Percentiles rank a stretch among this genome's conserved stretches.
phyloP scores from a whole-genome alignment of 306 rosid species.

The Quercus ilex region DNA sequence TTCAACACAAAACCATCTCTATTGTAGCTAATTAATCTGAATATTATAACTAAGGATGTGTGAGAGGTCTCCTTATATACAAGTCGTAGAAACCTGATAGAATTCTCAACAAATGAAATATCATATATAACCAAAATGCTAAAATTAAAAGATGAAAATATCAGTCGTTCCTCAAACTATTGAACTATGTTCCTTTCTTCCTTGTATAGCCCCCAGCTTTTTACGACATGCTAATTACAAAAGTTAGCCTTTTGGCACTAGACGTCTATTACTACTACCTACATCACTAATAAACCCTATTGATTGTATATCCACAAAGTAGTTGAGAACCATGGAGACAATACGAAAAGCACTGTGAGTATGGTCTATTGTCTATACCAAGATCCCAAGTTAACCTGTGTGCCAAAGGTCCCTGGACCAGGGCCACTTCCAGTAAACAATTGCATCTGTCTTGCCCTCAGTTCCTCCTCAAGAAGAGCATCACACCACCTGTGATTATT shows the following conservation, averaged over 20 bases:
- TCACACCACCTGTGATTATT: constrained; percentile 6
- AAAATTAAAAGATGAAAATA: neutral
- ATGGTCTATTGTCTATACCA: neutral
- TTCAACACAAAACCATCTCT: neutral
- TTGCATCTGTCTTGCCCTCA: constrained; percentile 14
- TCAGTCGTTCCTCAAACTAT: neutral
- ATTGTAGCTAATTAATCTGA: too few relatives aligned
- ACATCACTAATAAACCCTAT: neutral
- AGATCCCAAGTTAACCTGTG: constrained; percentile 8
- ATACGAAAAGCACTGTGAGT: neutral
- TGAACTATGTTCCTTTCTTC: too few relatives aligned
- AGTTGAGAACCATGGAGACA: neutral
- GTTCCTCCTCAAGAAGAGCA: constrained; percentile 10
- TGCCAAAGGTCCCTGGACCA: constrained; percentile 1
- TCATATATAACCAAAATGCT: neutral
- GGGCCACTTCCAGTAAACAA: constrained; percentile 12
- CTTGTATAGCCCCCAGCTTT: too few relatives aligned
- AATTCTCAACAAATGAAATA: neutral
- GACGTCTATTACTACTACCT: neutral
- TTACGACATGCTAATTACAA: too few relatives aligned
- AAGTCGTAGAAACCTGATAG: neutral
- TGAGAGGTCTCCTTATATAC: neutral
- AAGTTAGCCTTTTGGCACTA: neutral
- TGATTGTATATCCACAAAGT: neutral
- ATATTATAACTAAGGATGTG: too few relatives aligned